Evolutionary conservation across 345 rosid genomes (phyloP).

Genomic region (Lepidium africanum): DNA sequence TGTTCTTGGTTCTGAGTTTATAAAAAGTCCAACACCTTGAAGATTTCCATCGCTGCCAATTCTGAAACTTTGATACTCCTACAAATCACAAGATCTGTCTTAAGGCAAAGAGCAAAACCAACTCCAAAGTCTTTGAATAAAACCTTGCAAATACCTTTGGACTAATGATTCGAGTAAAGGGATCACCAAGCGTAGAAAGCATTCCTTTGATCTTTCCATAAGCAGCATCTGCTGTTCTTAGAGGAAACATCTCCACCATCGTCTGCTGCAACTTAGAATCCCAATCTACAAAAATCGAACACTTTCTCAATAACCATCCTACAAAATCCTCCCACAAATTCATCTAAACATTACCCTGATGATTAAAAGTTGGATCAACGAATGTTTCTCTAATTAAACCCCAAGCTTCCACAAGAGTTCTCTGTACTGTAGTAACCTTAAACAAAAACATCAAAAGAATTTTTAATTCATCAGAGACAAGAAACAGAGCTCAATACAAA

Average conservation of each 20-base stretch:
- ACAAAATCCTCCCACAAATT: background rate
- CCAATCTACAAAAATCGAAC: constrained; percentile 54
- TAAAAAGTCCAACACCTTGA: constrained; percentile 88
- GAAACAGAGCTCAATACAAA: background rate
- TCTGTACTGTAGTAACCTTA: constrained; percentile 80
- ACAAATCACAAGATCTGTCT: constrained; percentile 8
- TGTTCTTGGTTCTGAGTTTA: constrained; percentile 62
- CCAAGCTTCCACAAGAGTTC: constrained; percentile 95
- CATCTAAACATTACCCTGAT: constrained; percentile 50
- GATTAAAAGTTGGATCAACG: constrained; percentile 77
- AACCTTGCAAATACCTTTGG: constrained; percentile 50
- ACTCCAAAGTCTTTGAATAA: background rate
- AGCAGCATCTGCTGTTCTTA: constrained; percentile 77
- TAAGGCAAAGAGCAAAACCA: background rate
- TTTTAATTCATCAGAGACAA: background rate
- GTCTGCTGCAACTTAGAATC: constrained; percentile 83
- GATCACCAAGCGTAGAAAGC: constrained; percentile 95
- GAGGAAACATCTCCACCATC: constrained; percentile 81
- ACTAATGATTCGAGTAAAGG: constrained; percentile 79
- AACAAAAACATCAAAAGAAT: background rate
- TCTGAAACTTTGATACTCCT: constrained; percentile 90
- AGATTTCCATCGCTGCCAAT: constrained; percentile 84
- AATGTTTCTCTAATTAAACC: constrained; percentile 88
- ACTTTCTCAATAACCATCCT: background rate
- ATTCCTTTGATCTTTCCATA: constrained; percentile 62